phyloP scores from a whole-genome alignment of 2,329 filamentous ascomycete genomes.

The Xylaria arbuscula region DNA sequence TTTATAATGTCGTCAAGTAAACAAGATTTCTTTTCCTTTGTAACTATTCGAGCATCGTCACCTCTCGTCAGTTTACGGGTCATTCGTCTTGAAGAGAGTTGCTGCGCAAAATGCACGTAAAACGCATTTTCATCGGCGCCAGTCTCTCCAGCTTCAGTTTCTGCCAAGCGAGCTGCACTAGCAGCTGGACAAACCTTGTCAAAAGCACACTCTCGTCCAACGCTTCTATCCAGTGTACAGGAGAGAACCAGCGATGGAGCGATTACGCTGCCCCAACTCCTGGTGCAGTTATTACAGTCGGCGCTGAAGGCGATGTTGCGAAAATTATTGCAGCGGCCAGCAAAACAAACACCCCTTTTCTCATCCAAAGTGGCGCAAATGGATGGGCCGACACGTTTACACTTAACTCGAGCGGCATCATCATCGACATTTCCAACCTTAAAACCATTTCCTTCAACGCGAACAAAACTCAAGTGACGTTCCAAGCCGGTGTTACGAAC shows the following conservation, averaged over 20 bases:
- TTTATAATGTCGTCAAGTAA: not conserved
- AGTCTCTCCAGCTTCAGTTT: constrained; percentile 29
- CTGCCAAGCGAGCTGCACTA: constrained; percentile 1
- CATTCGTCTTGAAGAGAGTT: not conserved
- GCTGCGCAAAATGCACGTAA: constrained; percentile 21
- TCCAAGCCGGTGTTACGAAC: constrained; percentile 43
- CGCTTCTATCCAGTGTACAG: constrained; percentile 31
- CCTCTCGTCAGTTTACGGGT: not conserved
- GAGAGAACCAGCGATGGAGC: constrained; percentile 37
- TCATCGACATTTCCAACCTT: constrained; percentile 43
- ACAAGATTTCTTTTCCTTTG: not conserved
- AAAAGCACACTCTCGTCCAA: constrained; percentile 19
- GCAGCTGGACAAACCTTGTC: not conserved
- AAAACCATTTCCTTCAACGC: constrained; percentile 41
- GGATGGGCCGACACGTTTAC: constrained; percentile 43
- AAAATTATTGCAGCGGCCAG: constrained; percentile 30
- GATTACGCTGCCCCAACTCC: constrained; percentile 36
- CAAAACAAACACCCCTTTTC: constrained; percentile 39
- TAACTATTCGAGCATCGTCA: not conserved
- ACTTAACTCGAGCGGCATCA: constrained; percentile 36
- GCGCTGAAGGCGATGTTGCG: constrained; percentile 37
- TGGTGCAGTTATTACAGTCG: constrained; percentile 32
- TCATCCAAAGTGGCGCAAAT: constrained; percentile 43
- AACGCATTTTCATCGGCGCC: constrained; percentile 17
- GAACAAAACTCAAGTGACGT: constrained; percentile 41